A percentile compares a stretch with the other conserved stretches of the same genome.
phyloP scores from a whole-genome alignment of 306 rosid genomes.

The Gastrolobium villosum region DNA sequence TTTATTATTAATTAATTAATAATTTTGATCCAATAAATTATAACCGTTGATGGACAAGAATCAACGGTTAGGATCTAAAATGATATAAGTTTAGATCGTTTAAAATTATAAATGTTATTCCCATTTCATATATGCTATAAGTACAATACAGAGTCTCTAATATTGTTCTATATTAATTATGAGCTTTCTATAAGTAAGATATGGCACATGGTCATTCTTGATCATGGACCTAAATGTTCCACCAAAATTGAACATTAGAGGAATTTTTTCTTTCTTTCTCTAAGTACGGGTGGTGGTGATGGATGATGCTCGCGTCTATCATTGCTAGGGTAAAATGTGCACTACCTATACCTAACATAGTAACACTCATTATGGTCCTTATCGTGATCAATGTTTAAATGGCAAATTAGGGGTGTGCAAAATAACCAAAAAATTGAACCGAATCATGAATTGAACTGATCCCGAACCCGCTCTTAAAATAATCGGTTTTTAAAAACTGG shows the following conservation, averaged over 20 bases:
- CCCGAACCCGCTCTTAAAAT: too few species aligned
- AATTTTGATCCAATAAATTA: too few species aligned
- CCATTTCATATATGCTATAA: neutral
- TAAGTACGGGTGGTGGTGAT: neutral
- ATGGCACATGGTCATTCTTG: neutral
- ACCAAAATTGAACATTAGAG: neutral
- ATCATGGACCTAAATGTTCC: conserved; percentile 3
- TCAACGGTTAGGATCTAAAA: too few species aligned
- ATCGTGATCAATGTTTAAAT: neutral
- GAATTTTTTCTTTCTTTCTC: neutral
- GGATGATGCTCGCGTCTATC: neutral
- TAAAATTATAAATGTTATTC: too few species aligned
- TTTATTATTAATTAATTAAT: too few species aligned
- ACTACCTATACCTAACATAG: conserved; percentile 21
- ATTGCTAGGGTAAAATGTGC: neutral
- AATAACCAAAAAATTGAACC: too few species aligned
- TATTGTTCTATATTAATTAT: too few species aligned
- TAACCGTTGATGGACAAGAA: too few species aligned
- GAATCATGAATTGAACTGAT: too few species aligned
- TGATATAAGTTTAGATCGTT: too few species aligned
- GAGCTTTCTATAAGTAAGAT: neutral
- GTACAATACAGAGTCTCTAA: neutral
- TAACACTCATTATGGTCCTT: conserved; percentile 16
- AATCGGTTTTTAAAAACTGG: too few species aligned
- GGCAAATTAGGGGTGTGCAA: too few species aligned